phyloP scores from a whole-genome alignment of 129 eudicot genomes.

The Artemisia argyi region DNA sequence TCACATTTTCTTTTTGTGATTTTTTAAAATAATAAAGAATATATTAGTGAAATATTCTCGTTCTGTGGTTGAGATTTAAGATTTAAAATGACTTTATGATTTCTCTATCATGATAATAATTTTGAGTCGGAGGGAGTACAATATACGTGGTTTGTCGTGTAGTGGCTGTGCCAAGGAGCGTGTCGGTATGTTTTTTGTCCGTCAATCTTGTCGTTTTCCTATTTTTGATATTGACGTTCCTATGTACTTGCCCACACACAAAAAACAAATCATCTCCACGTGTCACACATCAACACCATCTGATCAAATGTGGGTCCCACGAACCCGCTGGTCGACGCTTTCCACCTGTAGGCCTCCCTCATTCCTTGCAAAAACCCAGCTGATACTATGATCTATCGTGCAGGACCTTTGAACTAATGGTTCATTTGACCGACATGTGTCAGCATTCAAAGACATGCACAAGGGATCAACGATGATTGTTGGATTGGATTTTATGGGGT shows the following conservation, averaged over 20 bases:
- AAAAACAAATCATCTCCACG: constrained; percentile 13
- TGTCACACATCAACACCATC: not conserved
- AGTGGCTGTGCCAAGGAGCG: constrained; percentile 20
- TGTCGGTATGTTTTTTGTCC: constrained; percentile 35
- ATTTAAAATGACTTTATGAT: no score
- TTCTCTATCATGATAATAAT: no score
- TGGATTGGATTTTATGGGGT: not conserved
- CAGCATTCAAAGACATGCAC: not conserved
- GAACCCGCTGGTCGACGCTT: constrained; percentile 11
- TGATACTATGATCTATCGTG: constrained; percentile 8
- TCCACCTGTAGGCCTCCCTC: constrained; percentile 20
- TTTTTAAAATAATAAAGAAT: no score
- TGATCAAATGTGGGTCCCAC: not conserved
- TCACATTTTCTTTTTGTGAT: no score
- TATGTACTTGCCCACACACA: constrained; percentile 6
- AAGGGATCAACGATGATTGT: not conserved
- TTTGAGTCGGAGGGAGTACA: no score
- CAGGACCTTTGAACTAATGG: not conserved
- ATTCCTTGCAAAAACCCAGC: constrained; percentile 6
- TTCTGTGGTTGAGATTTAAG: no score
- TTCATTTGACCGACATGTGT: not conserved
- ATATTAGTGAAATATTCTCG: no score
- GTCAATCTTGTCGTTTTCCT: constrained; percentile 35
- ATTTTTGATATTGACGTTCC: constrained; percentile 32
- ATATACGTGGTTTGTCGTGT: constrained; percentile 37